Base-by-base conservation (phyloP, 2,329 filamentous ascomycete genomes). In the Lasiodiplodia hormozganensis region DNA sequence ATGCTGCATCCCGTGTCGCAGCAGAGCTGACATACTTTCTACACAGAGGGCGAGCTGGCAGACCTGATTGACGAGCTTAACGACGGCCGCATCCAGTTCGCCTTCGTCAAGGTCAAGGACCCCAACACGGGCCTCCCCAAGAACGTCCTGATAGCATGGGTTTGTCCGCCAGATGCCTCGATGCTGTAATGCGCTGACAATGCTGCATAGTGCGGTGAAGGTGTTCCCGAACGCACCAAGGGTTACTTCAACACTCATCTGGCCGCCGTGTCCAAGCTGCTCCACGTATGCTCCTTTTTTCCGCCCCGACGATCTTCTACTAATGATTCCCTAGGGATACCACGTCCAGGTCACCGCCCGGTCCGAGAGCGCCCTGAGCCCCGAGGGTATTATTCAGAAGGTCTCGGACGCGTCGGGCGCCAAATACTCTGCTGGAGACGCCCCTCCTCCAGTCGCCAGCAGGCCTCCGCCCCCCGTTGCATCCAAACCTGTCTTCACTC, bases 191-290 rank as follows among this genome's bases (percentile, higher is more conserved):
- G 73, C 47, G 57, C 62, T 57, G 34, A 60, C 43, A 23, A 40
- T 16, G 23, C 53, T 64, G 62, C n/a, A 18, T 71, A 86, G 92
- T 99, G 96, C 80, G 96, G 96, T 73, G 95, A 96, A 77, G 96
- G 96, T 74, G 96, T 99, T 18, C 96, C 96, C n/a, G 96, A 99
- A 82, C 87, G 95, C 75, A 98, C 95, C 70, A 99, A 98, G 83
- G 96, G 96, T 72, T 98, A 98, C 82, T 99, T 99, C 79, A 97
- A 93, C 73, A 97, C 94, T 82, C 95, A 99, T 82, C 85, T 96
- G 58, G 90, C 92, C 70, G 91, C 93, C 58, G 94, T 98, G 47
- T 90, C 94, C 70, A 97, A 97, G 82, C 86, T 97, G 73, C 88
- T 99, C 52, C 94, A 97, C 83, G 90, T 90, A 77, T 62, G 82